Evolutionary conservation across 176 grass and related monocot species (phyloP), one percentile per base, ranked within the genome.

Genomic region (Paspalum vaginatum): DNA sequence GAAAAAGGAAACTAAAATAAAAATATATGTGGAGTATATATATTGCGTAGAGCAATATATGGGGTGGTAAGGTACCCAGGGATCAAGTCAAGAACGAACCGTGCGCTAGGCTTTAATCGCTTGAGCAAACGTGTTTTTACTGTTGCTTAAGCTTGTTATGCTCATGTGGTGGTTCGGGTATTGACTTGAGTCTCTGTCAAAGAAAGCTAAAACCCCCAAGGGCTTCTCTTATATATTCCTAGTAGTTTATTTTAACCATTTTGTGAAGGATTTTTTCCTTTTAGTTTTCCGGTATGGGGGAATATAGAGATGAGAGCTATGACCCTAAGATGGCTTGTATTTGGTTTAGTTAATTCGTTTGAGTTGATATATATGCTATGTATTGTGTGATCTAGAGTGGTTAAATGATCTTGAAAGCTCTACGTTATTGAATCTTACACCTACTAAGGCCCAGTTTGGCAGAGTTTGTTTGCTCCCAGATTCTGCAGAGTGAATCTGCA

Each of bases 51-150:
- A 82, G 77, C 59, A 65, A 59, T 64, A 78, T 61, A 61, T 10
- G 60, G 62, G 65, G 73, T 24, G 68, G 32, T 32, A 32, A 52
- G 73, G 46, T 53, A 64, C 66, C 51, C 76, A 53, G 83, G 88
- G 85, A 83, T 91, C 70, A 79, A 94, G 91, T 94, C 91, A 94
- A 94, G 88, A 91, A 94, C 91, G 91, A 94, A 94, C 91, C 88
- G 72, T 46, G 75, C 74, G 56, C 73, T 77, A 44, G 78, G 83
- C 61, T 49, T 72, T 9, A 39, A 50, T 27, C 46, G 65, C 42
- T 68, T 47, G 74, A 50, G 70, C 44, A 14, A 20, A 59, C 40
- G 52, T 70, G 78, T 51, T 48, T 48, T 68, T 51, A 61, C 40
- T 43, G 53, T 40, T 61, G 63, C 82, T 50, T 8, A 39, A 54